Evolutionary conservation across 2,329 filamentous ascomycete species (phyloP), one percentile per base, ranked within the genome.

Genomic region (Paracamarosporium sp.): DNA sequence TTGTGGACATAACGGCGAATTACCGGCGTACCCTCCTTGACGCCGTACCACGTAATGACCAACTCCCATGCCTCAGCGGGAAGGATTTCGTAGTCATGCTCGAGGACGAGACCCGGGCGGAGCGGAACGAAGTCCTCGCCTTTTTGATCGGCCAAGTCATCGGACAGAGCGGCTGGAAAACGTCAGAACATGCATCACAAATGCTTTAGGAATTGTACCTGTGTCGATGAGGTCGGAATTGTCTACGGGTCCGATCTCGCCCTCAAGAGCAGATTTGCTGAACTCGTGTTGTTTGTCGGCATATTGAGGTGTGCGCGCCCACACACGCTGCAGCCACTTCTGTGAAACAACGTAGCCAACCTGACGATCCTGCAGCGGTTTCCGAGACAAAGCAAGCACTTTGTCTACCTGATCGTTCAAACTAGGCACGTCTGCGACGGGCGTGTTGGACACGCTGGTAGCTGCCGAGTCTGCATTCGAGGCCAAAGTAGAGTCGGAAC

Each of bases 1-100:
- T 97, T 90, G 76, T 94, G 90, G 35, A 90, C 93, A 64, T 85
- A 85, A 57, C 95, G 88, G 44, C 87, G 79, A 62, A 98, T 93
- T 43, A 90, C 84, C 8, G 87, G 81, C 52, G 92, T 89, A 31
- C 86, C 87, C 15, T 87, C 79, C 56, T 86, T 87, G 55, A 94
- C 71, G 12, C 92, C 92, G 69, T 97, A 96, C 92, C 92, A 96
- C 47, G 87, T 84, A 59, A 90, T 79, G 22, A 98, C 85, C 60
- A 93, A 79, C 51, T 92, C 86, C 92, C 93, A 98, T 4, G 92
- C 93, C 55, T 89, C 86, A 60, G 87, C 81, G 1, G 93, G 90
- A 46, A 98, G 86, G 28, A 95, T 81, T 67, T 91, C 87, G 67
- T 92, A 94, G 53, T 92, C 86, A 31, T 90, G 87, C n/a, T 82